phyloP scores from a whole-genome alignment of 768 basidiomycete genomes.

The Lyophyllum semitale region DNA sequence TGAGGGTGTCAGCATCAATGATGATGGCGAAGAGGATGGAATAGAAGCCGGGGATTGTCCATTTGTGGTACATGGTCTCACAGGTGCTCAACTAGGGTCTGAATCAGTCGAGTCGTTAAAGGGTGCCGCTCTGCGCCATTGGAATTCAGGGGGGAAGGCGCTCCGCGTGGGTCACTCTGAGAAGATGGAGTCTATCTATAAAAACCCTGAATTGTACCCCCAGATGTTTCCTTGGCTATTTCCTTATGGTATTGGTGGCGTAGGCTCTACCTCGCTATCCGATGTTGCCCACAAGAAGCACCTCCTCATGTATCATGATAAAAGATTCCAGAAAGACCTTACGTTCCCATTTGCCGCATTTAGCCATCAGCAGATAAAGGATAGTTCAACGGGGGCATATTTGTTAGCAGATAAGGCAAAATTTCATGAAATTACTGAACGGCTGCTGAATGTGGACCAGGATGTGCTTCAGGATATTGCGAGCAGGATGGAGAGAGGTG shows the following conservation, averaged over 20 bases:
- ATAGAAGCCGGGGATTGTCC: constrained; percentile 29
- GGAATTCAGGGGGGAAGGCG: constrained; percentile 17
- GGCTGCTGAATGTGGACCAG: constrained; percentile 6
- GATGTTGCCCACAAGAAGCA: constrained; percentile 23
- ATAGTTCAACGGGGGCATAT: constrained; percentile 12
- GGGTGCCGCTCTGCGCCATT: constrained; percentile 19
- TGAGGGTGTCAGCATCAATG: not conserved
- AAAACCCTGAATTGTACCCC: constrained; percentile 34
- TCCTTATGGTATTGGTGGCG: constrained; percentile 39
- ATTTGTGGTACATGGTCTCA: constrained; percentile 39
- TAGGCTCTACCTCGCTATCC: constrained; percentile 25
- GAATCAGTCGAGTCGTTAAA: constrained; percentile 17
- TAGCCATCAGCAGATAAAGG: constrained; percentile 38
- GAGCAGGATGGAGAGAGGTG: constrained; percentile 1
- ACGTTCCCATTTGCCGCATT: constrained; percentile 39
- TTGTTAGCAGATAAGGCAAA: constrained; percentile 17
- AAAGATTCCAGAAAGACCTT: constrained; percentile 37
- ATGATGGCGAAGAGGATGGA: constrained; percentile 21
- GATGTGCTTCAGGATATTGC: constrained; percentile 13
- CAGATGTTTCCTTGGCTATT: constrained; percentile 33
- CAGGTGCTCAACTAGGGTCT: constrained; percentile 18
- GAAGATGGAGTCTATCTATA: constrained; percentile 29
- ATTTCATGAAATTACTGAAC: constrained; percentile 16
- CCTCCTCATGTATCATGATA: constrained; percentile 40
- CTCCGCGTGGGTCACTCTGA: constrained; percentile 29